These are phyloP conservation scores for Salisapilia sapeloensis DNA, from an alignment of 352 stramenopile genomes.

Conservation along the genomic window DNA sequence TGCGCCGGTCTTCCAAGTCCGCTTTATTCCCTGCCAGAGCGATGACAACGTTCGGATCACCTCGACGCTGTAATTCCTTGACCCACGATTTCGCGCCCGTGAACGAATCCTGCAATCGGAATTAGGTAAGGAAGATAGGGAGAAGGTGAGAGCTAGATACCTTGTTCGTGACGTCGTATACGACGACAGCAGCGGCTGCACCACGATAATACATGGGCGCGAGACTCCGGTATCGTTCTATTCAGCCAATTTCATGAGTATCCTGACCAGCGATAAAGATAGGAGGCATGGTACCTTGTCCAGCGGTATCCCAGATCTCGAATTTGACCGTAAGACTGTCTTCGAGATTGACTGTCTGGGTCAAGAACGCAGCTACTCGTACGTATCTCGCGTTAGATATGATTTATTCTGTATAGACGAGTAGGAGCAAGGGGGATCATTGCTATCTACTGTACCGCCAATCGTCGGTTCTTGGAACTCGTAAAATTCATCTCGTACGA, in stretches of 20 bases:
- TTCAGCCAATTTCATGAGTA: no score
- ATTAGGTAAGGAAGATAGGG: slow-evolving; percentile 2
- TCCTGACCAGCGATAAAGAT: neutral
- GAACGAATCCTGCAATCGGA: slow-evolving; percentile 81
- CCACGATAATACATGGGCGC: slow-evolving; percentile 97
- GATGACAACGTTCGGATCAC: slow-evolving; percentile 95
- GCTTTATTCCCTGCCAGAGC: slow-evolving; percentile 97
- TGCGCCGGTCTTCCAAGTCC: slow-evolving; percentile 93
- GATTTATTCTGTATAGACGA: neutral
- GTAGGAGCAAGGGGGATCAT: neutral
- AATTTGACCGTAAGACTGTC: slow-evolving; percentile 98
- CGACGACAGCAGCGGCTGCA: slow-evolving; percentile 90
- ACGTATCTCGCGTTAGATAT: neutral
- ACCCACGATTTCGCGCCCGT: slow-evolving; percentile 98
- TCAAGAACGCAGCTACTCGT: slow-evolving; percentile 92
- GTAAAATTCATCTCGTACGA: slow-evolving; percentile 99
- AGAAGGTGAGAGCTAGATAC: slow-evolving; percentile 13
- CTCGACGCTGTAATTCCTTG: slow-evolving; percentile 97
- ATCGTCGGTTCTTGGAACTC: slow-evolving; percentile 98
- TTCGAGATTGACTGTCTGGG: slow-evolving; percentile 95
- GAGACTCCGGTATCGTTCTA: slow-evolving; percentile 92
- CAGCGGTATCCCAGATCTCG: slow-evolving; percentile 99
- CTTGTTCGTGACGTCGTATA: slow-evolving; percentile 96
- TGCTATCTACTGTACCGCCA: slow-evolving; percentile 60
- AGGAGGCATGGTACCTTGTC: slow-evolving; percentile 83